phyloP scores from a whole-genome alignment of 495 filamentous ascomycete species.

The Thozetella sp. region DNA sequence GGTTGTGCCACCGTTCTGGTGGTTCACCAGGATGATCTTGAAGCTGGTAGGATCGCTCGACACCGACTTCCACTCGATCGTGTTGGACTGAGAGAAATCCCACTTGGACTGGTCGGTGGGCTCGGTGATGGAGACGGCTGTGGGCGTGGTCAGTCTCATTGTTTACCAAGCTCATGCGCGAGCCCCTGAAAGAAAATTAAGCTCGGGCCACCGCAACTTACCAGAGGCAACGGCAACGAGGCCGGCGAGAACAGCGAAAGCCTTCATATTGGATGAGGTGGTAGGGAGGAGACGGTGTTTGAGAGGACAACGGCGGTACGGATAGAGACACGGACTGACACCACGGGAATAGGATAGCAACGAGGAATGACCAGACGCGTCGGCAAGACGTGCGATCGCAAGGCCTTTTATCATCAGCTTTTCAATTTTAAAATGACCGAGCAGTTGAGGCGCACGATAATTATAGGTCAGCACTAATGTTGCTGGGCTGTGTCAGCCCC shows the following conservation, averaged over 20 bases:
- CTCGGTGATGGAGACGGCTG: conserved; percentile 10
- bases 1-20: conserved; percentile 6
- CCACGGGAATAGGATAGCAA: too few species aligned
- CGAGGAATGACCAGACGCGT: too few species aligned
- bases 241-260: conserved; percentile 8
- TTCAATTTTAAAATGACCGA: background rate
- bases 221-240: conserved; percentile 12
- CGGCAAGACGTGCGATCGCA: background rate
- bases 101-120: conserved; percentile 1
- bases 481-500: background rate
- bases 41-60: conserved; percentile 15
- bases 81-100: conserved; percentile 17
- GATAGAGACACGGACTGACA: too few species aligned
- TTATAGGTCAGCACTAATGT: conserved; percentile 3
- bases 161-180: conserved; percentile 3
- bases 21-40: conserved; percentile 19
- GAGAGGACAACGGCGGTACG: too few species aligned
- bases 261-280: conserved; percentile 14
- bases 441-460: background rate
- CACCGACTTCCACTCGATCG: conserved; percentile 16
- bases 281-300: background rate
- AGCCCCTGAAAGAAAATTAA: conserved; percentile 4
- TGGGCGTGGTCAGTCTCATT: background rate
- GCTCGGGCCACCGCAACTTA: background rate
- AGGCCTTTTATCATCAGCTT: background rate